Evolutionary conservation across 2,329 filamentous ascomycete genomes (phyloP).

Genomic region (Xylaria sp.): DNA sequence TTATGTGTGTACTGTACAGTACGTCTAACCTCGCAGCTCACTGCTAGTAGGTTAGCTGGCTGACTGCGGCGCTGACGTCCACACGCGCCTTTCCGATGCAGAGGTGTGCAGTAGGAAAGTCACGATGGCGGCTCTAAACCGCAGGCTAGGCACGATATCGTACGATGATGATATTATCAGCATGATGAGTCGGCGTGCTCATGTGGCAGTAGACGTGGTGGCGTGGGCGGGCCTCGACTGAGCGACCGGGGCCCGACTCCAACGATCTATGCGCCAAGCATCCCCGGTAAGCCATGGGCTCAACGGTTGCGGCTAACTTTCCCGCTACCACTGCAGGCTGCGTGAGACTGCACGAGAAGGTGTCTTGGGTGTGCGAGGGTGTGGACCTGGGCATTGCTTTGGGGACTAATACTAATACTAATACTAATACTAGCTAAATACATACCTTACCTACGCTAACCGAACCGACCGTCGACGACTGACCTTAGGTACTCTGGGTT

Average conservation of each 20-base stretch:
- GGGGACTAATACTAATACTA: neutral
- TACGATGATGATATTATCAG: slow-evolving; percentile 34
- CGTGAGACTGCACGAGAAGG: slow-evolving; percentile 6
- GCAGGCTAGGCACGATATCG: slow-evolving; percentile 20
- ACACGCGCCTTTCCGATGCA: slow-evolving; percentile 12
- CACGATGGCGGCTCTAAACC: slow-evolving; percentile 16
- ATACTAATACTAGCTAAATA: neutral
- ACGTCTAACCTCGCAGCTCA: slow-evolving; percentile 12
- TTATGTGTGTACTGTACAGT: neutral
- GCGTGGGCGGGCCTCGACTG: neutral
- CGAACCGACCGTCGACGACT: no score
- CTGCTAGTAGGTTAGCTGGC: neutral
- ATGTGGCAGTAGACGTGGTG: neutral
- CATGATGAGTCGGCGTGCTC: slow-evolving; percentile 22
- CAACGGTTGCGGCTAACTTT: slow-evolving; percentile 24
- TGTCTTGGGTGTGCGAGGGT: no score
- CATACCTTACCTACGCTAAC: neutral
- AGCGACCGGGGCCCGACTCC: slow-evolving; percentile 14
- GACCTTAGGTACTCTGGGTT: no score
- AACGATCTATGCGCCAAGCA: slow-evolving; percentile 18
- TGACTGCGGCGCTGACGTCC: slow-evolving; percentile 3
- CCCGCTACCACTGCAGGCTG: slow-evolving; percentile 26
- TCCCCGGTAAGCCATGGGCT: slow-evolving; percentile 7
- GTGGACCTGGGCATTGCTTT: slow-evolving; percentile 3
- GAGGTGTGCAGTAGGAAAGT: neutral